Percentiles rank a stretch among this genome's conserved stretches.
Evolutionary conservation across 202 grass and related monocot species (phyloP).

Genomic region (Schoenoplectus triqueter): DNA sequence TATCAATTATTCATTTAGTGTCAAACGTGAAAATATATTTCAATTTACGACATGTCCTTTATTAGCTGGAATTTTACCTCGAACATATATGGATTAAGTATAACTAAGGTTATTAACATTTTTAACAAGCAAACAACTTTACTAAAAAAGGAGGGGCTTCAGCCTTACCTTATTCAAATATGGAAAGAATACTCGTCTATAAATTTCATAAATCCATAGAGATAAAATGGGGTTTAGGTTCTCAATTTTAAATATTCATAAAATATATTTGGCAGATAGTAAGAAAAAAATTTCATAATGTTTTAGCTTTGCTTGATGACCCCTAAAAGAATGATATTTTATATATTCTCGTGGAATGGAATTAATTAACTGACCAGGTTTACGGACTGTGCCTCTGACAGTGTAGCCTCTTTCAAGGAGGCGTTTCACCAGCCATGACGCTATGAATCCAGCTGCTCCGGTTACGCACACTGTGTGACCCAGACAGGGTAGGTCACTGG

Average conservation of each 20-base stretch:
- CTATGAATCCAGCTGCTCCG: slow-evolving; percentile 78
- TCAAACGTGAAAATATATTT: background rate
- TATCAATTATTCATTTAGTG: background rate
- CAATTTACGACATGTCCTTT: too few relatives aligned
- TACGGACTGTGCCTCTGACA: slow-evolving; percentile 68
- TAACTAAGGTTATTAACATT: too few relatives aligned
- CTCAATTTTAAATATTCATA: too few relatives aligned
- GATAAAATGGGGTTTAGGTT: background rate
- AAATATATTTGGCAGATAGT: too few relatives aligned
- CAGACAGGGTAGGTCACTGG: slow-evolving; percentile 42
- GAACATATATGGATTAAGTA: too few relatives aligned
- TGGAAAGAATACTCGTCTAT: background rate
- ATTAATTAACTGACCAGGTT: slow-evolving; percentile 41
- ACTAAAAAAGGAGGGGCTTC: too few relatives aligned
- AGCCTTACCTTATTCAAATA: background rate
- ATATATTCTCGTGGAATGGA: background rate
- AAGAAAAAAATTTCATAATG: too few relatives aligned
- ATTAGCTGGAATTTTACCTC: too few relatives aligned
- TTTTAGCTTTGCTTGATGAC: background rate
- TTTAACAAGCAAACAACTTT: too few relatives aligned
- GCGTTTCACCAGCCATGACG: slow-evolving; percentile 79
- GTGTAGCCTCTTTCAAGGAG: slow-evolving; percentile 74
- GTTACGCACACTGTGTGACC: slow-evolving; percentile 75
- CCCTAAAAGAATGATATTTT: too few relatives aligned
- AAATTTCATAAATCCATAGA: background rate